Percentiles rank a stretch among this genome's conserved stretches.
phyloP scores from a whole-genome alignment of 164 flowering plant genomes.

The Stephania cephalantha region DNA sequence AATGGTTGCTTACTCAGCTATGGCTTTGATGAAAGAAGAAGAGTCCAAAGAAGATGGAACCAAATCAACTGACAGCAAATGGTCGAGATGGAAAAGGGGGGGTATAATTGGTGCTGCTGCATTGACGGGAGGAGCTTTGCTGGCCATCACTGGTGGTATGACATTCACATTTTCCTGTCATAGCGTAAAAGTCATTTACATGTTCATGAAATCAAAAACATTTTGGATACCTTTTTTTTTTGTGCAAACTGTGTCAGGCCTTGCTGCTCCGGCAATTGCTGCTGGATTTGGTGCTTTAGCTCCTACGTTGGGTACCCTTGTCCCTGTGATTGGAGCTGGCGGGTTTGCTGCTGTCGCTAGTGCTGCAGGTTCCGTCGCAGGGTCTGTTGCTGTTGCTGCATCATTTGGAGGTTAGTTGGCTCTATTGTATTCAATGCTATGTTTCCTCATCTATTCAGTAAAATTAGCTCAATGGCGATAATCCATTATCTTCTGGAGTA shows the following conservation, averaged over 20 bases:
- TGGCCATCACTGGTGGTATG: constrained; percentile 98
- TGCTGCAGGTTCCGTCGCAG: constrained; percentile 98
- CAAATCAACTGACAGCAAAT: constrained; percentile 39
- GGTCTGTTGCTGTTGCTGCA: constrained; percentile 99
- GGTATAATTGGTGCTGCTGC: constrained; percentile 99
- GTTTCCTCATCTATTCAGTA: background rate
- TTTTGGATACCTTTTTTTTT: constrained; percentile 9
- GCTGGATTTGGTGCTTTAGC: constrained; percentile 97
- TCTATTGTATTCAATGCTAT: constrained; percentile 1
- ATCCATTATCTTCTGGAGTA: background rate
- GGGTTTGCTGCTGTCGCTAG: constrained; percentile 97
- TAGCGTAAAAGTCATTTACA: background rate
- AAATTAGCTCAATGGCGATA: background rate
- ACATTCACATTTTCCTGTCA: constrained; percentile 1
- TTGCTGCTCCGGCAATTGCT: constrained; percentile 99
- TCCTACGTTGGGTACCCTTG: constrained; percentile 84
- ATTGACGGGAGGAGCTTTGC: constrained; percentile 88
- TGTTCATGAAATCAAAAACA: background rate
- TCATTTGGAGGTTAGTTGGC: constrained; percentile 85
- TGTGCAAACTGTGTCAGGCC: constrained; percentile 45
- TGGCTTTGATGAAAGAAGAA: constrained; percentile 60
- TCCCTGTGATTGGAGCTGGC: constrained; percentile 96
- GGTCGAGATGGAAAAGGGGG: constrained; percentile 96
- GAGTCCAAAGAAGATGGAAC: constrained; percentile 41
- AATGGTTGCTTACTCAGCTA: constrained; percentile 85